phyloP scores from a whole-genome alignment of 176 grass and related monocot species.

The Avena eriantha region DNA sequence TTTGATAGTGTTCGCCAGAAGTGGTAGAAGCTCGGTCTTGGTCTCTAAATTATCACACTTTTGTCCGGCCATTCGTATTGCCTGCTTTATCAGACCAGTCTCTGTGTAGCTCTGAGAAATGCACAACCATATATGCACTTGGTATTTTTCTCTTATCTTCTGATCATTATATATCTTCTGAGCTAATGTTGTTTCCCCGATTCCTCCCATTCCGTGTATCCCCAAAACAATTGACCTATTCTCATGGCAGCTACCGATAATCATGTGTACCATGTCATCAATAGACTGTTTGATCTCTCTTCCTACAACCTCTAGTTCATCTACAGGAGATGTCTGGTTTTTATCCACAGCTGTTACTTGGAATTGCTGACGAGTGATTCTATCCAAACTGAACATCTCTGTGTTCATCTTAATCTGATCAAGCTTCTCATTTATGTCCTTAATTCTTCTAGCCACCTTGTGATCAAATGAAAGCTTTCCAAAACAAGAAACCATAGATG shows the following conservation, averaged over 20 bases:
- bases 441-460: slow-evolving; percentile 25
- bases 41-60: background rate
- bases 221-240: slow-evolving; percentile 1
- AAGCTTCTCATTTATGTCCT: slow-evolving; percentile 32
- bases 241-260: background rate
- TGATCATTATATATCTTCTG: slow-evolving; percentile 49
- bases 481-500: slow-evolving; percentile 1
- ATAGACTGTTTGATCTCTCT: background rate
- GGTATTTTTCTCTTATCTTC: slow-evolving; percentile 20
- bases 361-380: background rate
- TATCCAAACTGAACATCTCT: background rate
- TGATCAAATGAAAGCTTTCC: background rate
- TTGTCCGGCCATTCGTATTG: slow-evolving; percentile 27
- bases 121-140: slow-evolving; percentile 40
- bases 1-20: background rate
- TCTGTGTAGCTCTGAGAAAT: slow-evolving; percentile 43
- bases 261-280: slow-evolving; percentile 18
- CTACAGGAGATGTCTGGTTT: background rate
- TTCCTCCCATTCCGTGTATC: slow-evolving; percentile 48
- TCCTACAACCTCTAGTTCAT: slow-evolving; percentile 53
- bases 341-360: background rate
- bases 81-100: slow-evolving; percentile 30
- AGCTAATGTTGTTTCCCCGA: slow-evolving; percentile 54
- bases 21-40: background rate
- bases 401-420: background rate